Conservation (phyloP, 2,329 filamentous ascomycete genomes). For the Mycosphaerella arachidis region DNA sequence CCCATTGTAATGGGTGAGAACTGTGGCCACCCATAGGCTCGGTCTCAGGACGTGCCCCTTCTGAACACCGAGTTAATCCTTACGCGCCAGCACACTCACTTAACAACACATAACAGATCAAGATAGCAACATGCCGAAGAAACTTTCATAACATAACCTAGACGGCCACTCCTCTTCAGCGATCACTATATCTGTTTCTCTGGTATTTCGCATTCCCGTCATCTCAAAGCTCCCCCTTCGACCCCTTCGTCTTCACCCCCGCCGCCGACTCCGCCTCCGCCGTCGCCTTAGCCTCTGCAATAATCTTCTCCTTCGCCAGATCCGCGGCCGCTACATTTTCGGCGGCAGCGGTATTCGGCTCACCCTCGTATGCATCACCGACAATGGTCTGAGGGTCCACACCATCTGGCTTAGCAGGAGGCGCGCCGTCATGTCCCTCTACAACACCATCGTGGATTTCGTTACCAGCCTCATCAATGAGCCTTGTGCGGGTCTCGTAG, state of each 20-base stretch:
- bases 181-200: not conserved
- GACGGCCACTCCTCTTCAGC: not conserved
- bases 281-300: constrained; percentile 31
- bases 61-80: too few relatives aligned
- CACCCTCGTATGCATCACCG: constrained; percentile 33
- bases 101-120: too few relatives aligned
- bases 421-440: constrained; percentile 45
- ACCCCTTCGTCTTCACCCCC: constrained; percentile 22
- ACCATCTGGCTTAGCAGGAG: constrained; percentile 18
- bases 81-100: too few relatives aligned
- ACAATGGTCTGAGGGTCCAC: constrained; percentile 58
- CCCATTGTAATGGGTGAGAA: too few relatives aligned
- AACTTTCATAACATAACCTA: not conserved
- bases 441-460: constrained; percentile 56
- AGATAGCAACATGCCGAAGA: not conserved
- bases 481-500: constrained; percentile 87
- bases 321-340: constrained; percentile 39
- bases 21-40: too few relatives aligned
- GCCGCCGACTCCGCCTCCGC: constrained; percentile 23
- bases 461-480: constrained; percentile 75
- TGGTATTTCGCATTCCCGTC: not conserved
- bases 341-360: constrained; percentile 39
- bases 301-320: constrained; percentile 42
- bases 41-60: too few relatives aligned
- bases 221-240: constrained; percentile 25